Conservation (phyloP, 805 yeast species). For the Kazachstania bromeliacearum region DNA sequence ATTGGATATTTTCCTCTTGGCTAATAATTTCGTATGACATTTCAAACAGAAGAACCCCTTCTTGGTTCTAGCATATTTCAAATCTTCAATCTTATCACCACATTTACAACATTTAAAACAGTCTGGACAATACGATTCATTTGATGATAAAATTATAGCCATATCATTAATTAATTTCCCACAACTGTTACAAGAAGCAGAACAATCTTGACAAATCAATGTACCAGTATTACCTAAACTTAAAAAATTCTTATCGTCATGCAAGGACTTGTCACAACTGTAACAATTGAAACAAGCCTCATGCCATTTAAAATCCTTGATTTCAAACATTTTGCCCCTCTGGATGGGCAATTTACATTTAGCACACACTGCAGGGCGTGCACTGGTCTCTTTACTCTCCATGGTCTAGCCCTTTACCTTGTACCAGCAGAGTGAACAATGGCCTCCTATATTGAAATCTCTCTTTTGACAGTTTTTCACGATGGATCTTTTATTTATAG, state of each 20-base stretch:
- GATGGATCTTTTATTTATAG: no score
- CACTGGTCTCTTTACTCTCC: background rate
- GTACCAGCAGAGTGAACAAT: no score
- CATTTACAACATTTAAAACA: constrained; percentile 90
- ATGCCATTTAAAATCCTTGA: constrained; percentile 60
- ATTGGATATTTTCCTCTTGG: constrained; percentile 48
- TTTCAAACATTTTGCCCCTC: constrained; percentile 1
- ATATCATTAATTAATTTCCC: constrained; percentile 79
- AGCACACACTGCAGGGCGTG: constrained; percentile 1
- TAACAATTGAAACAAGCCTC: constrained; percentile 83
- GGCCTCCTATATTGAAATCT: no score
- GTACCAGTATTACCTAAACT: constrained; percentile 15
- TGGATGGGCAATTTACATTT: constrained; percentile 4
- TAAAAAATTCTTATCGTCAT: constrained; percentile 13
- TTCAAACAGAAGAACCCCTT: constrained; percentile 89
- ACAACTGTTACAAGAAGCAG: constrained; percentile 80
- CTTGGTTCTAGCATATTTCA: constrained; percentile 85
- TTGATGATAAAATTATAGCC: constrained; percentile 71
- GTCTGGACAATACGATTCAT: constrained; percentile 84
- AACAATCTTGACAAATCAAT: constrained; percentile 80
- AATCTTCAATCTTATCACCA: constrained; percentile 73
- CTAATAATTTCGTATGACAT: constrained; percentile 78
- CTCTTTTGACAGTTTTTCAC: no score
- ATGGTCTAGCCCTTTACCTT: background rate
- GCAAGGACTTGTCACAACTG: constrained; percentile 72